Conservation (phyloP, 805 yeast species). For the Teunomyces tritomae region DNA sequence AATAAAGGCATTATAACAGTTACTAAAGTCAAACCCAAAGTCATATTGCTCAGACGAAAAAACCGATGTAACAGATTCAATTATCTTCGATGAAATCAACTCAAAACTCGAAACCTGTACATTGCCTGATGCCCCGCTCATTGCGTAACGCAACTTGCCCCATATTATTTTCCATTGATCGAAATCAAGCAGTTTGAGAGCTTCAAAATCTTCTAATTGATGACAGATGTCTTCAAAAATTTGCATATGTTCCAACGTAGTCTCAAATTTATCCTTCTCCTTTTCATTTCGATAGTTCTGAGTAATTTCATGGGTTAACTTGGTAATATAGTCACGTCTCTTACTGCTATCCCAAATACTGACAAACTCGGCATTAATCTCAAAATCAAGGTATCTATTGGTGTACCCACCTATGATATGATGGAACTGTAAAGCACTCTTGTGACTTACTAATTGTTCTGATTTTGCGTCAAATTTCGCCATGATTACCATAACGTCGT, state of each 20-base stretch:
- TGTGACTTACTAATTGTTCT: slow-evolving; percentile 7
- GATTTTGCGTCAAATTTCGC: slow-evolving; percentile 16
- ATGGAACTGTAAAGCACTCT: slow-evolving; percentile 22
- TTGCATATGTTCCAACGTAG: slow-evolving; percentile 16
- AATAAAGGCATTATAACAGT: slow-evolving; percentile 45
- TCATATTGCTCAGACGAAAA: slow-evolving; percentile 24
- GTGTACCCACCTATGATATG: slow-evolving; percentile 13
- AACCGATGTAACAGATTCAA: slow-evolving; percentile 38
- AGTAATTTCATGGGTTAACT: slow-evolving; percentile 24
- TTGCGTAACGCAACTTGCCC: slow-evolving; percentile 17
- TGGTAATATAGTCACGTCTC: slow-evolving; percentile 14
- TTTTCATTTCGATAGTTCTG: slow-evolving; percentile 22
- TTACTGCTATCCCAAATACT: slow-evolving; percentile 15
- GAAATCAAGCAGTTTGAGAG: slow-evolving; percentile 14
- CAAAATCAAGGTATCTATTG: slow-evolving; percentile 29
- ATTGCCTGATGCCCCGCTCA: slow-evolving; percentile 12
- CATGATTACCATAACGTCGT: slow-evolving; percentile 43
- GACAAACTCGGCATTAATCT: slow-evolving; percentile 28
- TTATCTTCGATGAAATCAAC: slow-evolving; percentile 64
- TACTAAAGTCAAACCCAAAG: slow-evolving; percentile 23
- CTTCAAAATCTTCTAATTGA: slow-evolving; percentile 6
- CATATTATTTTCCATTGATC: slow-evolving; percentile 36
- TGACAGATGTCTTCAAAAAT: slow-evolving; percentile 13
- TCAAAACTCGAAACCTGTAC: slow-evolving; percentile 66
- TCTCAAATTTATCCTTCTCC: slow-evolving; percentile 10